These are phyloP conservation scores for Scalesia atractyloides DNA, from an alignment of 129 eudicot genomes.

Conservation along the genomic window DNA sequence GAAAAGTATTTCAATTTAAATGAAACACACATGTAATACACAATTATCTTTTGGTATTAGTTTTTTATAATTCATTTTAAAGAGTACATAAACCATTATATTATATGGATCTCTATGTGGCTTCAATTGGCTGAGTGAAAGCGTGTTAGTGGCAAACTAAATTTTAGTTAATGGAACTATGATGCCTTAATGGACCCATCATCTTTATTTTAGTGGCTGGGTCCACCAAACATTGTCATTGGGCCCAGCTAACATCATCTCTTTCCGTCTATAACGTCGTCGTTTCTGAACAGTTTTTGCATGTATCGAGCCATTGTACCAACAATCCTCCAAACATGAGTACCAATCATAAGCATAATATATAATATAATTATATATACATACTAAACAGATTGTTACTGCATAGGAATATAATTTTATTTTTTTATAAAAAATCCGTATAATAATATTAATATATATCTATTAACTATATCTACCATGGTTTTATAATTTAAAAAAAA, in stretches of 20 bases:
- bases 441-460: too few relatives aligned
- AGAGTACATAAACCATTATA: not conserved
- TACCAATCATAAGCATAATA: too few relatives aligned
- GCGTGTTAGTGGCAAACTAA: conserved; percentile 29
- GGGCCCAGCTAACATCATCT: conserved; percentile 30
- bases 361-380: too few relatives aligned
- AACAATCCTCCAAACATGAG: conserved; percentile 25
- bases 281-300: conserved; percentile 23
- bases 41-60: not conserved
- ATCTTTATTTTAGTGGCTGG: conserved; percentile 27
- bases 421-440: too few relatives aligned
- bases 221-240: conserved; percentile 10
- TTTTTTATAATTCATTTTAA: too few relatives aligned
- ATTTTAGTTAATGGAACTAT: conserved; percentile 31
- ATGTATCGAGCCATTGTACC: not conserved
- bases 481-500: not conserved
- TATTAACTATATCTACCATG: too few relatives aligned
- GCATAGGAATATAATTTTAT: too few relatives aligned
- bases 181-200: conserved; percentile 34
- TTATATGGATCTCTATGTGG: conserved; percentile 48
- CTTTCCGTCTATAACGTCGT: conserved; percentile 7
- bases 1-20: too few relatives aligned
- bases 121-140: conserved; percentile 37
- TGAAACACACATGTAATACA: not conserved
- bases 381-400: too few relatives aligned